Evolutionary conservation across 1,284 basidiomycete genomes (phyloP).

Genomic region (Omphalotus olearius): DNA sequence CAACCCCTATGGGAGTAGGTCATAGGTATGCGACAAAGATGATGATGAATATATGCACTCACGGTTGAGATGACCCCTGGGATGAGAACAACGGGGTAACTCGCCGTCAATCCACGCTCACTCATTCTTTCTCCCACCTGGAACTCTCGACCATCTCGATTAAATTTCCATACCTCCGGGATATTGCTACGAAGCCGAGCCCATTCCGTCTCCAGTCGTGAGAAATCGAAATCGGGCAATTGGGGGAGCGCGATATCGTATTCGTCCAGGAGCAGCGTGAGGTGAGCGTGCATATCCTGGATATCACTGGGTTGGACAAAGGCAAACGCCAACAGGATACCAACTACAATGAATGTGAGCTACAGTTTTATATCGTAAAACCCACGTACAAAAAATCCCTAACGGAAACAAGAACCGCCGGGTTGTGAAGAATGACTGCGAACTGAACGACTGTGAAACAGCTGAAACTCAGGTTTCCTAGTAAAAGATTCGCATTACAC

Average conservation of each 20-base stretch:
- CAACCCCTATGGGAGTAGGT: constrained; percentile 50
- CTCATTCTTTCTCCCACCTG: constrained; percentile 74
- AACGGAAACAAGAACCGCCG: constrained; percentile 35
- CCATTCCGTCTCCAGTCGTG: constrained; percentile 68
- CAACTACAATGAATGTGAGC: constrained; percentile 40
- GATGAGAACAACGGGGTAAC: constrained; percentile 77
- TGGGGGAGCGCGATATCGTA: constrained; percentile 55
- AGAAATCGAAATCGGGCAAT: constrained; percentile 58
- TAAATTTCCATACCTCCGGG: constrained; percentile 78
- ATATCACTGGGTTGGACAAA: constrained; percentile 61
- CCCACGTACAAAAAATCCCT: constrained; percentile 28
- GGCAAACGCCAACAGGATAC: constrained; percentile 54
- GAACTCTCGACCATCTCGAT: constrained; percentile 81
- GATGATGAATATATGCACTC: constrained; percentile 19
- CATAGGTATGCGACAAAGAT: not conserved
- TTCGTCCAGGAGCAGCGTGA: constrained; percentile 51
- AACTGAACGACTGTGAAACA: constrained; percentile 1
- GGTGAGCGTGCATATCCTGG: constrained; percentile 48
- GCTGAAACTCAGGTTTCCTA: not conserved
- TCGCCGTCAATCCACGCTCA: constrained; percentile 62
- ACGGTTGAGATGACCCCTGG: constrained; percentile 81
- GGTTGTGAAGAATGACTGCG: constrained; percentile 19
- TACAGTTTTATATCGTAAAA: constrained; percentile 5
- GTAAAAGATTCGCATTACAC: not conserved
- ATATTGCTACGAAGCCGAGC: constrained; percentile 56